phyloP scores from a whole-genome alignment of 2,329 filamentous ascomycete genomes.

The Aspergillus fischeri region DNA sequence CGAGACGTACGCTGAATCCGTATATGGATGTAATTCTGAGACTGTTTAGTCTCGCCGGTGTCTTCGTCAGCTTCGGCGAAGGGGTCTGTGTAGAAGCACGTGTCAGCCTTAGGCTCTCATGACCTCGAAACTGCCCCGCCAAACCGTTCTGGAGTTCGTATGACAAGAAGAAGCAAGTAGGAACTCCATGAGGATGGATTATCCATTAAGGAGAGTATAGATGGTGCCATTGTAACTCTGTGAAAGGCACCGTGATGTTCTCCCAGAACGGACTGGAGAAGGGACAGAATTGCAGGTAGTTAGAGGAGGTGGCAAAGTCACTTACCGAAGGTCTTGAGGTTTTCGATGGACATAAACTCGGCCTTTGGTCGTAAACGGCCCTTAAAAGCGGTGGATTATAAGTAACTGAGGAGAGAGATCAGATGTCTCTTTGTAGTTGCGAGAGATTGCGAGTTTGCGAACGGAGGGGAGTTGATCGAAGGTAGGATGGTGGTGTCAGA shows the following conservation, averaged over 20 bases:
- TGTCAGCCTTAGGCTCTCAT: constrained; percentile 31
- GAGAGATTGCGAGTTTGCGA: constrained; percentile 18
- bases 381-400: constrained; percentile 38
- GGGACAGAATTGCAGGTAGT: not conserved
- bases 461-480: not conserved
- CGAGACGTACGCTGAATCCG: constrained; percentile 87
- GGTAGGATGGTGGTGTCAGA: constrained; percentile 15
- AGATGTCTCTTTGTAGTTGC: constrained; percentile 26
- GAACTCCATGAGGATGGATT: not conserved
- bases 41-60: constrained; percentile 89
- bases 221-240: not conserved
- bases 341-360: constrained; percentile 99
- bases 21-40: constrained; percentile 98
- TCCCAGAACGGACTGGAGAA: not conserved
- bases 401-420: constrained; percentile 28
- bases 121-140: constrained; percentile 36
- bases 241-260: not conserved
- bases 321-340: constrained; percentile 93
- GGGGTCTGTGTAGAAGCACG: constrained; percentile 66
- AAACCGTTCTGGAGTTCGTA: constrained; percentile 11
- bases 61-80: constrained; percentile 99
- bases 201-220: not conserved
- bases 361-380: constrained; percentile 56
- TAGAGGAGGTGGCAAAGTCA: constrained; percentile 31
- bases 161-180: constrained; percentile 1